Evolutionary conservation across 2,329 filamentous ascomycete genomes (phyloP).

Genomic region (Xylaria sp.): DNA sequence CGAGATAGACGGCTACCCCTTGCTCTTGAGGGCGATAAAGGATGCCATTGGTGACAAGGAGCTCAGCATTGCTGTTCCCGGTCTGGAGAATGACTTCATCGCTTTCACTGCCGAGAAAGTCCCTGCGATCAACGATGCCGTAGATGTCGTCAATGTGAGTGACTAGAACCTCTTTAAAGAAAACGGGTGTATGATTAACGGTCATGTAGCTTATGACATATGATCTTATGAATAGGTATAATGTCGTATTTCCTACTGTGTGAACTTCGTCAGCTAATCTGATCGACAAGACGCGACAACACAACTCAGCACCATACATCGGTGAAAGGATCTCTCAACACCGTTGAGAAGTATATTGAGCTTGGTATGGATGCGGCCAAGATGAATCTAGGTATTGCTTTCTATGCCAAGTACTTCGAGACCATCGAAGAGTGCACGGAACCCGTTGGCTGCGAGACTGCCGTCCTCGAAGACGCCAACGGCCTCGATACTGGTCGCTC

Average conservation of each 20-base stretch:
- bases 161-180: no score
- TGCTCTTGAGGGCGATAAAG: constrained; percentile 68
- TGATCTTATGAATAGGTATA: constrained; percentile 46
- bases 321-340: constrained; percentile 63
- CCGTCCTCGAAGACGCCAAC: constrained; percentile 65
- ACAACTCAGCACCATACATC: constrained; percentile 72
- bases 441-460: constrained; percentile 65
- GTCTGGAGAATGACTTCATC: constrained; percentile 71
- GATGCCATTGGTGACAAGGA: constrained; percentile 67
- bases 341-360: constrained; percentile 68
- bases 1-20: constrained; percentile 72
- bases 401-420: constrained; percentile 73
- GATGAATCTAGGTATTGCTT: constrained; percentile 72
- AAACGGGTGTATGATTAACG: constrained; percentile 13
- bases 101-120: constrained; percentile 69
- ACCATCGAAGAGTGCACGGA: constrained; percentile 53
- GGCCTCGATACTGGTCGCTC: constrained; percentile 62
- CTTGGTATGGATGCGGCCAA: constrained; percentile 62
- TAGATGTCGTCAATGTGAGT: constrained; percentile 72
- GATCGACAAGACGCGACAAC: constrained; percentile 72
- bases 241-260: background rate
- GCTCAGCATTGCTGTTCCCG: constrained; percentile 75
- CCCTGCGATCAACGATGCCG: constrained; percentile 64
- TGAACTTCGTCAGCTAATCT: constrained; percentile 52
- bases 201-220: constrained; percentile 53